A percentile compares a stretch with the other conserved stretches of the same genome.
phyloP scores from a whole-genome alignment of 1,284 basidiomycete genomes.

The Lentinula novae-zelandiae region DNA sequence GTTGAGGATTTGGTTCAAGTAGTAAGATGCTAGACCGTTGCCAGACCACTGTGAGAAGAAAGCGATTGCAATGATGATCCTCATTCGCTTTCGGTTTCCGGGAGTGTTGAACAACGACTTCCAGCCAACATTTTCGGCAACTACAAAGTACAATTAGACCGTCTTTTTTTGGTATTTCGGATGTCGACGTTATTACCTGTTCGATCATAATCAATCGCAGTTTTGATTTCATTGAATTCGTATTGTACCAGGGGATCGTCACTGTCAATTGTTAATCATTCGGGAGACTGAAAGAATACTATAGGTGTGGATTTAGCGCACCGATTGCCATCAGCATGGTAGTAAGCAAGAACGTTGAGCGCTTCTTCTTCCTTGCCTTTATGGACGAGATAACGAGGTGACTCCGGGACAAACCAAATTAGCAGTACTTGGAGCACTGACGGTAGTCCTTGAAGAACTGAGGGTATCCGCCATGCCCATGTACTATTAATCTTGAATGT shows the following conservation, averaged over 20 bases:
- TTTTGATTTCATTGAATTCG: constrained; percentile 76
- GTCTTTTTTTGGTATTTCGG: not conserved
- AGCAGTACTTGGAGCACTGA: constrained; percentile 58
- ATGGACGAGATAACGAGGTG: constrained; percentile 66
- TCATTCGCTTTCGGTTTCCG: constrained; percentile 67
- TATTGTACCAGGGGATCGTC: constrained; percentile 67
- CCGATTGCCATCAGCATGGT: constrained; percentile 69
- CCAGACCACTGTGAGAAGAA: constrained; percentile 78
- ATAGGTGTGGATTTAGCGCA: constrained; percentile 17
- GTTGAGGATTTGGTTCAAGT: constrained; percentile 68
- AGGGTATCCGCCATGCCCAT: constrained; percentile 78
- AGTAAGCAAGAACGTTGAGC: constrained; percentile 61
- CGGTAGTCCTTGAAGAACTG: constrained; percentile 61
- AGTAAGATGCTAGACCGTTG: constrained; percentile 75
- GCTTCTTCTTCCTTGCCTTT: constrained; percentile 64
- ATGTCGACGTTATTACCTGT: constrained; percentile 24
- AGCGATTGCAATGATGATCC: constrained; percentile 57
- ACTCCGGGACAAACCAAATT: constrained; percentile 64
- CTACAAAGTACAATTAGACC: constrained; percentile 15
- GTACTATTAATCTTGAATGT: constrained; percentile 60
- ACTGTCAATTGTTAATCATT: constrained; percentile 28
- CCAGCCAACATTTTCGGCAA: constrained; percentile 58
- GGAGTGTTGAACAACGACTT: constrained; percentile 50
- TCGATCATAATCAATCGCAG: constrained; percentile 64
- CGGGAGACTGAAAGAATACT: not conserved